These are phyloP conservation scores for Chlamydomonas reinhardtii DNA, from an alignment of 163 green algal genomes.

Conservation along the genomic window DNA sequence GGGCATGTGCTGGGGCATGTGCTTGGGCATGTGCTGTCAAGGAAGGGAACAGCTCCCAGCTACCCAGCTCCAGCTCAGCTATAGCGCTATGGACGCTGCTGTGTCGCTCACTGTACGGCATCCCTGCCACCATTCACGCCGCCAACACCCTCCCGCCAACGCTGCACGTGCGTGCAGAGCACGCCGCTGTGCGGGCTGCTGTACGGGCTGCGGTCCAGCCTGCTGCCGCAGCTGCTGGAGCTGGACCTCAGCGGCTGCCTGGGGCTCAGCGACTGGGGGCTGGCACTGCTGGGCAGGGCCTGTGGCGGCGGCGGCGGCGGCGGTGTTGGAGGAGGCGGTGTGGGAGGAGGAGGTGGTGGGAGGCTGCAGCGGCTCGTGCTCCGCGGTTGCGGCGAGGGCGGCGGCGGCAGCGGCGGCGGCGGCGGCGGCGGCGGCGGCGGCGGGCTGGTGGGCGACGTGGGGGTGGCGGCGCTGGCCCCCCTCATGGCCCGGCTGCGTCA, in stretches of 20 bases:
- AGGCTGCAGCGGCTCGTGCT: neutral
- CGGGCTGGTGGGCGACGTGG: conserved; percentile 21
- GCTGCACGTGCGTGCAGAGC: neutral
- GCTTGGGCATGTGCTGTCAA: too few species aligned
- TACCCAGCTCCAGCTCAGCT: too few species aligned
- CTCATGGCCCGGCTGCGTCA: conserved; percentile 12
- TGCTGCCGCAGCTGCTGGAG: neutral
- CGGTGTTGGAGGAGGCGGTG: neutral
- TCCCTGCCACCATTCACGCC: too few species aligned
- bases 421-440: neutral
- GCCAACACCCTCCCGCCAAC: too few species aligned
- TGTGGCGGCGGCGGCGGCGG: neutral
- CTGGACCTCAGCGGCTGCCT: conserved; percentile 26
- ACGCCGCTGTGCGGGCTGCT: conserved; percentile 36
- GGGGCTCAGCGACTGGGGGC: conserved; percentile 17
- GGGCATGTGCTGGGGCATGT: too few species aligned
- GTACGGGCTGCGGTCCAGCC: conserved; percentile 5
- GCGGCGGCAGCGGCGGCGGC: neutral
- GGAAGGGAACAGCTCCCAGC: too few species aligned
- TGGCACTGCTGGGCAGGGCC: neutral
- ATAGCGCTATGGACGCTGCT: too few species aligned
- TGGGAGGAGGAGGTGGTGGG: neutral
- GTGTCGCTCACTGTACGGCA: too few species aligned
- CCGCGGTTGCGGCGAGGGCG: neutral
- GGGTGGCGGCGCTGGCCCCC: conserved; percentile 24